phyloP scores from a whole-genome alignment of 257 asterid genomes.

The Solanum sejunctum region DNA sequence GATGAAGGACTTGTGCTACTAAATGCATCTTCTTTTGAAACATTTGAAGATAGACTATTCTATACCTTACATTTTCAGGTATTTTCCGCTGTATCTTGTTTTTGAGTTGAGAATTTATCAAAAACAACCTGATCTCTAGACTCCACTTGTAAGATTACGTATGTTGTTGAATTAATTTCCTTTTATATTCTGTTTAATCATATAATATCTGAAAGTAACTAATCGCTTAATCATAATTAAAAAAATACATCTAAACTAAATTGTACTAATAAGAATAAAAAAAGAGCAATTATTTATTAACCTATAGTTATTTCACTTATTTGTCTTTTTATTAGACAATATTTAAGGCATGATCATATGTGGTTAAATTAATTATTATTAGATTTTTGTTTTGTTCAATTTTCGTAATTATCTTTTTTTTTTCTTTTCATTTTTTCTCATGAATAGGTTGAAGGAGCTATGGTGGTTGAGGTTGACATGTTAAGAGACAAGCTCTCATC shows the following conservation, averaged over 20 bases:
- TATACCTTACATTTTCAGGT: conserved; percentile 9
- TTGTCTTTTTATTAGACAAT: background rate
- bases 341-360: background rate
- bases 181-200: too few relatives aligned
- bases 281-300: background rate
- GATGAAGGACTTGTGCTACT: background rate
- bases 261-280: background rate
- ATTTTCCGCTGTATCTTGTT: background rate
- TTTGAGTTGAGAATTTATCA: too few relatives aligned
- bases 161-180: background rate
- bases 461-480: background rate
- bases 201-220: too few relatives aligned
- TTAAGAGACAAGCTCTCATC: background rate
- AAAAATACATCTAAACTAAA: background rate
- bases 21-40: background rate
- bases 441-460: background rate
- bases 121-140: too few relatives aligned
- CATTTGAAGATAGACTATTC: background rate
- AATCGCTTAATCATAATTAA: background rate
- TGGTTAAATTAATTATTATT: background rate
- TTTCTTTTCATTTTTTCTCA: background rate
- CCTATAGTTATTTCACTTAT: background rate
- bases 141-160: too few relatives aligned
- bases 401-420: background rate
- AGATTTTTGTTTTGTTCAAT: background rate